Evolutionary conservation across 2,329 filamentous ascomycete genomes (phyloP), one percentile per base, ranked within the genome.

Genomic region (Penicillium sp.): DNA sequence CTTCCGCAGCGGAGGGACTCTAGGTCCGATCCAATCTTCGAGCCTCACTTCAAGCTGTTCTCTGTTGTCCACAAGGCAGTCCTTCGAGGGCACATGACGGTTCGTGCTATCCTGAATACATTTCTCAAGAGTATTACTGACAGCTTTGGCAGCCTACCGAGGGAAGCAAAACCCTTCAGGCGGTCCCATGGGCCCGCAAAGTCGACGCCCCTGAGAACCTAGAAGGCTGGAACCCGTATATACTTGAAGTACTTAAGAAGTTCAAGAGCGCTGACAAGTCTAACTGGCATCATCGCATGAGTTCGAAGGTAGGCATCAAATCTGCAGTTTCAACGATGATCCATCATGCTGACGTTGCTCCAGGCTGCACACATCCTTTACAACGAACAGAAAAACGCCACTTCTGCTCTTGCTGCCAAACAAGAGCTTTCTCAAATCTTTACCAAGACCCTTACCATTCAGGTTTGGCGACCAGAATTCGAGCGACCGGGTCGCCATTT

Each of bases 241-340:
- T 88, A 41, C 71, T 87, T 13, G 84, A 73, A 7, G 71, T 86
- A 0, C 71, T 87, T 45, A 83, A 82, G 62, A 78, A 77, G 31
- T 72, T 88, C 49, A 81, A 83, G 50, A 75, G 75, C 34, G 91
- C 91, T 56, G 92, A 97, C 73, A 95, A 96, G 77, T 89, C 90
- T 0, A 93, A 94, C 65, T 97, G 92, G 92, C 92, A 97, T 67
- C 92, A 97, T 70, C 88, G 92, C 18, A 92, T 97, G 75, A 90
- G 91, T 49, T 87, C 88, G 67, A 86, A 92, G 22, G 87, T 90
- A 65, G 80, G 65, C 54, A 24, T 40, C 32, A n/a, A 16, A 34
- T n/a, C 34, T 11, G 31, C 31, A 16, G 4, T 21, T 27, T 11
- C 31, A 8, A 22, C 9, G 10, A 14, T 22, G 43, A 16, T 45